These are phyloP conservation scores for Glutinoglossum americanum DNA, from an alignment of 495 filamentous ascomycete species.

Conservation along the genomic window DNA sequence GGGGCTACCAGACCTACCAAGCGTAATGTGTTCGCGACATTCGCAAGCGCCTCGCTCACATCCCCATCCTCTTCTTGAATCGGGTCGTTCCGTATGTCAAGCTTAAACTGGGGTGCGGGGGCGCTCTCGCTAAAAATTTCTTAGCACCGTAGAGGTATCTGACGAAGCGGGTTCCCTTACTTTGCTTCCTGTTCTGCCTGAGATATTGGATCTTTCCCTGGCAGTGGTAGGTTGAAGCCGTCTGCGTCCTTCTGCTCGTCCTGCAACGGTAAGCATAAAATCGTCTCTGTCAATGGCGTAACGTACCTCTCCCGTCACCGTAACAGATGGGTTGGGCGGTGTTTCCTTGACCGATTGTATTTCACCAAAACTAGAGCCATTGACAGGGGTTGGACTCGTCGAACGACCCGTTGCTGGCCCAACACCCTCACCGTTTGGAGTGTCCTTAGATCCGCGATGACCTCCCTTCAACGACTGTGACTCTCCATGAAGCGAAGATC, in stretches of 20 bases:
- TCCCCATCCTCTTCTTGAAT: slow-evolving; percentile 52
- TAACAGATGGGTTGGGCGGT: neutral
- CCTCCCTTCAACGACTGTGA: slow-evolving; percentile 12
- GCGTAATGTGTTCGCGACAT: slow-evolving; percentile 71
- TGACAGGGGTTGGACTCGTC: neutral
- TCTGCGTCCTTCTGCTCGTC: slow-evolving; percentile 29
- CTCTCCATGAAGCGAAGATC: neutral
- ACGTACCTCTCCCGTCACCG: neutral
- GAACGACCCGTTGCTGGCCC: neutral
- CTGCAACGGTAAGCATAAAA: neutral
- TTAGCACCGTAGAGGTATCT: slow-evolving; percentile 6
- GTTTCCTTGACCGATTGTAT: neutral
- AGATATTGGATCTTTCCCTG: slow-evolving; percentile 57
- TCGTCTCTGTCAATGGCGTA: neutral
- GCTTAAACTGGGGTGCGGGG: slow-evolving; percentile 50
- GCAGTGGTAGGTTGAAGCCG: slow-evolving; percentile 46
- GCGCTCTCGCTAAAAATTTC: slow-evolving; percentile 25
- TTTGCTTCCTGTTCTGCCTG: slow-evolving; percentile 57
- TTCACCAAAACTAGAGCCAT: neutral
- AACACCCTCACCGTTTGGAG: neutral
- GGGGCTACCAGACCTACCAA: slow-evolving; percentile 24
- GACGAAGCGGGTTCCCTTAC: slow-evolving; percentile 10
- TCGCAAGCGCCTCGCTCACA: slow-evolving; percentile 70
- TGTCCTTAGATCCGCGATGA: neutral
- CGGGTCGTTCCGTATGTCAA: slow-evolving; percentile 81